These are phyloP conservation scores for Diutina mesorugosa DNA, from an alignment of 1,139 yeast species.

Conservation along the genomic window DNA sequence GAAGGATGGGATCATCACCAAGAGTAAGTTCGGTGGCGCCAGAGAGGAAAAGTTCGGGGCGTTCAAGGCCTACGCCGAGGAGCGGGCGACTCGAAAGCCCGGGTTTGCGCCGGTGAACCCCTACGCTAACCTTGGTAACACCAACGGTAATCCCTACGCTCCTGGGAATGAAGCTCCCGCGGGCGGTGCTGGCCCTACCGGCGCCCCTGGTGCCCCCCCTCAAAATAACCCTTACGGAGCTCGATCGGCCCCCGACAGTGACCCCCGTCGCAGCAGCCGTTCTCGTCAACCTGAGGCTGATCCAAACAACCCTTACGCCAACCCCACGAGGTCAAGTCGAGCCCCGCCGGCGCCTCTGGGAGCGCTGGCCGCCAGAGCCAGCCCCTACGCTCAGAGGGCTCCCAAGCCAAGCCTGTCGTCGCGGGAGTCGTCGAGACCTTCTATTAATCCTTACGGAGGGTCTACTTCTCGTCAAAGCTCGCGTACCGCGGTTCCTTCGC, in stretches of 20 bases:
- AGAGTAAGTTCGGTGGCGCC: slow-evolving; percentile 10
- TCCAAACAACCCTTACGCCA: background rate
- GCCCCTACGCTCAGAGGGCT: background rate
- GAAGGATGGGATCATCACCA: slow-evolving; percentile 41
- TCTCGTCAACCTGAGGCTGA: background rate
- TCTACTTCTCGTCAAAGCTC: background rate
- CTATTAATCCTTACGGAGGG: background rate
- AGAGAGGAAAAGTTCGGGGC: slow-evolving; percentile 54
- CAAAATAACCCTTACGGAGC: slow-evolving; percentile 5
- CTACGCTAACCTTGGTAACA: slow-evolving; percentile 17
- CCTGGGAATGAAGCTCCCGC: background rate
- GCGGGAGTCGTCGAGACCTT: background rate
- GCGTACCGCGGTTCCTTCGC: background rate
- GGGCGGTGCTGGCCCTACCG: background rate
- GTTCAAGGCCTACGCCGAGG: slow-evolving; percentile 47
- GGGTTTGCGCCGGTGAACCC: slow-evolving; percentile 37
- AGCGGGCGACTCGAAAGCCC: slow-evolving; percentile 24
- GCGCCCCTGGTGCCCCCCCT: background rate
- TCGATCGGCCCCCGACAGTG: background rate
- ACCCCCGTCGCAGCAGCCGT: background rate
- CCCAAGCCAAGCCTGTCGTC: background rate
- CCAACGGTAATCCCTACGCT: slow-evolving; percentile 6
- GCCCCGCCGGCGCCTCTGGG: background rate
- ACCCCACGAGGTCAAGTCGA: background rate
- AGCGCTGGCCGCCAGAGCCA: background rate